Base-by-base conservation (phyloP, 1,139 yeast genomes). In the Debaryomycetaceae sp. region DNA sequence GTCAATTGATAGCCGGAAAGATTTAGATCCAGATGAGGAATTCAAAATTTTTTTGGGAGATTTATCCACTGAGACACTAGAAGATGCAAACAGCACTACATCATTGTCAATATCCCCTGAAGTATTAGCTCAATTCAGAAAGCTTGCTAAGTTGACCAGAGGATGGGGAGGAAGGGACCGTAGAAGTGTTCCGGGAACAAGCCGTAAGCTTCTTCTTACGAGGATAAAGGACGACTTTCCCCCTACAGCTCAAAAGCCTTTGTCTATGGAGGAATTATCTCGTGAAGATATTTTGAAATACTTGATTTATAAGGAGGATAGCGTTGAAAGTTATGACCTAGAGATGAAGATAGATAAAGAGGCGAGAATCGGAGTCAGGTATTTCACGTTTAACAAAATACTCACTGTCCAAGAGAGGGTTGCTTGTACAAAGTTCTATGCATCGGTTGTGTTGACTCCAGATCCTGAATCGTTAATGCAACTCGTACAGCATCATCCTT, bases 111-210 rank as follows among this genome's bases (percentile, higher is more conserved):
- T 80, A 1, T 74, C 86, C 0, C 90, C 90, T 0, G 90, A 85
- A 51, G 75, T 81, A 9, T 64, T 85, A 46, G 79, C 75, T 43
- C 88, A 83, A 54, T 80, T 83, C 51, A 83, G 81, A 53, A 74
- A 77, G 49, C 52, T 85, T 51, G 81, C 85, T 8, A 74, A 81
- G 47, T 64, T 84, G 24, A 81, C 87, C 1, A 74, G 87, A 53
- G 89, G 89, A 20, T 88, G 95, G 95, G 85, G 90, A 41, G 95
- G 96, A 0, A 79, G 81, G 52, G 95, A 87, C 57, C 80, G 84
- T 46, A 66, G 85, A 42, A 70, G 81, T 9, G 79, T 87, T 5
- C 91, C 95, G 0, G 95, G 95, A 6, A 79, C 88, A 0, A 65
- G 83, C 0, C 73, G 90, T 50, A 85, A 85, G 53, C 65, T 87